Evolutionary conservation across 139 green algal species (phyloP).

Genomic region (Astrephomene gubernaculifera): DNA sequence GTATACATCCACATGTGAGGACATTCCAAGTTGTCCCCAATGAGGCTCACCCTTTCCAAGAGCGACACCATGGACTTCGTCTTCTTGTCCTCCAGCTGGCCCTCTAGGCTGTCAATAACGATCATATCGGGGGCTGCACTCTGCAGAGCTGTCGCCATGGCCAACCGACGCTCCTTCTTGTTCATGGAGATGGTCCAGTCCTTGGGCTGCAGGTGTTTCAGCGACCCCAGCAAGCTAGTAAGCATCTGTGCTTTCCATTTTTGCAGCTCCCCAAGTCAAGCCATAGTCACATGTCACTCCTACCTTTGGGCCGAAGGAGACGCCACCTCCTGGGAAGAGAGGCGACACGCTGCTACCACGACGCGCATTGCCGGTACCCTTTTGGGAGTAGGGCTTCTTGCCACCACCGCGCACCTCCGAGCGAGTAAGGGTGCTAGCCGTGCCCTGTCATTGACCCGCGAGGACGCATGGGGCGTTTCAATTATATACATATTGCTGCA

Average conservation of each 20-base stretch:
- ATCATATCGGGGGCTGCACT: slow-evolving; percentile 86
- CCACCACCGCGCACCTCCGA: slow-evolving; percentile 95
- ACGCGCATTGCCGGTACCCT: slow-evolving; percentile 95
- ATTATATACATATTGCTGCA: too few relatives aligned
- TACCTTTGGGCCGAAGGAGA: slow-evolving; percentile 98
- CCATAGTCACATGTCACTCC: too few relatives aligned
- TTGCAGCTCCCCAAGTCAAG: too few relatives aligned
- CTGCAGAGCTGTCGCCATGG: slow-evolving; percentile 94
- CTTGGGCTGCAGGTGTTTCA: slow-evolving; percentile 85
- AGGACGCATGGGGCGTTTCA: too few relatives aligned
- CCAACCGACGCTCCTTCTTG: slow-evolving; percentile 97
- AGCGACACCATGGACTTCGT: slow-evolving; percentile 86
- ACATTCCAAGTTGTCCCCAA: neutral
- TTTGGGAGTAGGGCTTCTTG: slow-evolving; percentile 98
- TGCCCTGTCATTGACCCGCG: slow-evolving; percentile 86
- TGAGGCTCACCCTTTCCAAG: slow-evolving; percentile 66
- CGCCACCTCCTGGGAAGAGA: slow-evolving; percentile 92
- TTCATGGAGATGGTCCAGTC: slow-evolving; percentile 99
- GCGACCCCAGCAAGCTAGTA: too few relatives aligned
- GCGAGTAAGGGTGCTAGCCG: slow-evolving; percentile 91
- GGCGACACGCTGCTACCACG: slow-evolving; percentile 86
- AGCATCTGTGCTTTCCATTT: too few relatives aligned
- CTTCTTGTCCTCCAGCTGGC: slow-evolving; percentile 75
- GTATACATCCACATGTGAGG: neutral
- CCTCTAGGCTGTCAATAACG: slow-evolving; percentile 83